Evolutionary conservation across 1,139 yeast species (phyloP).

Genomic region (Dujonia santamariae): DNA sequence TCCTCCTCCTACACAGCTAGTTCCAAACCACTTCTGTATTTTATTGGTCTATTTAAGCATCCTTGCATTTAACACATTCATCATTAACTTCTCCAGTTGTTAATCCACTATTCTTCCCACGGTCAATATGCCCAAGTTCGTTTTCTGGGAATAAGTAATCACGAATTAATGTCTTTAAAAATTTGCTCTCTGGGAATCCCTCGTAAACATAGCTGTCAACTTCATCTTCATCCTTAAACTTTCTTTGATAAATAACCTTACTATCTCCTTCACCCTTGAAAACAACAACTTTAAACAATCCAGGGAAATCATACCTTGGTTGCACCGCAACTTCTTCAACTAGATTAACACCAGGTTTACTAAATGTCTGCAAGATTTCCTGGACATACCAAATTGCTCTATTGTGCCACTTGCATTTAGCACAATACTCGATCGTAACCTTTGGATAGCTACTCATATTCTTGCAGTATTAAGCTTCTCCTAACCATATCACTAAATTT

Average conservation of each 20-base stretch:
- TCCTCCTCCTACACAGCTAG: not conserved
- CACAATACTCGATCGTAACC: slow-evolving; percentile 39
- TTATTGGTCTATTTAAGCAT: too few species aligned
- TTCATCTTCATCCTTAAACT: slow-evolving; percentile 31
- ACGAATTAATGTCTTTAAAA: slow-evolving; percentile 35
- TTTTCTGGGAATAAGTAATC: slow-evolving; percentile 26
- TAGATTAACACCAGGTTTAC: slow-evolving; percentile 20
- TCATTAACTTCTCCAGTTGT: too few species aligned
- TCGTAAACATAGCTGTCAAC: slow-evolving; percentile 31
- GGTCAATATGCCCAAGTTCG: slow-evolving; percentile 36
- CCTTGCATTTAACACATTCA: too few species aligned
- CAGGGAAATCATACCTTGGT: slow-evolving; percentile 39
- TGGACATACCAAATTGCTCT: slow-evolving; percentile 47
- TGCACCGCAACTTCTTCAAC: slow-evolving; percentile 38
- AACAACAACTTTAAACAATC: slow-evolving; percentile 32
- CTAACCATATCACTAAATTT: not conserved
- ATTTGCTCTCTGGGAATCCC: slow-evolving; percentile 47
- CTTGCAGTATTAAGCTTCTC: too few species aligned
- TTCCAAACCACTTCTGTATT: too few species aligned
- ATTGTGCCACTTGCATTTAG: slow-evolving; percentile 48
- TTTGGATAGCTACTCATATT: slow-evolving; percentile 24
- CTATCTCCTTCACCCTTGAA: slow-evolving; percentile 12
- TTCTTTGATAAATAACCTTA: slow-evolving; percentile 32
- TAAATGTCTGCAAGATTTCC: slow-evolving; percentile 44
- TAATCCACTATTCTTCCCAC: too few species aligned